phyloP scores from a whole-genome alignment of 2,329 filamentous ascomycete species.

The Aspergillus floridensis region DNA sequence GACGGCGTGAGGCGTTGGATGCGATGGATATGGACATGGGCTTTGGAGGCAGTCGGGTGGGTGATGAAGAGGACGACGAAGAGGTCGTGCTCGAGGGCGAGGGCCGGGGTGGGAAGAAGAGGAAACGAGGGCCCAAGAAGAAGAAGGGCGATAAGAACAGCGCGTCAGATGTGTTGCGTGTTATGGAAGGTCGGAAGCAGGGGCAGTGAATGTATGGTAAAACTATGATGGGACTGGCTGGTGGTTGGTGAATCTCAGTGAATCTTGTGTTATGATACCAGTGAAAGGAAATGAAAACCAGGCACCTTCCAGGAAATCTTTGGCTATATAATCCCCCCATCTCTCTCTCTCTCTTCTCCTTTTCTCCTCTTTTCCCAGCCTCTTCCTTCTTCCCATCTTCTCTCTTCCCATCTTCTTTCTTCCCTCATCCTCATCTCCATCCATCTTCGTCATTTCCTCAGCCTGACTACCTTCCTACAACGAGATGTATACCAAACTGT shows the following conservation, averaged over 20 bases:
- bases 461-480: too few relatives aligned
- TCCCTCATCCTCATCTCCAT: too few relatives aligned
- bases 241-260: too few relatives aligned
- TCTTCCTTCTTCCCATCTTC: too few relatives aligned
- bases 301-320: not conserved
- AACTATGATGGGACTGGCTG: not conserved
- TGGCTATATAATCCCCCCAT: not conserved
- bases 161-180: constrained; percentile 74
- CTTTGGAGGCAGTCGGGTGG: constrained; percentile 83
- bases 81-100: constrained; percentile 57
- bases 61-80: constrained; percentile 81
- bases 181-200: constrained; percentile 65
- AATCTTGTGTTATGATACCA: not conserved
- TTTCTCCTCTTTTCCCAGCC: too few relatives aligned
- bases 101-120: constrained; percentile 35
- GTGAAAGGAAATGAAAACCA: not conserved
- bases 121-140: constrained; percentile 56
- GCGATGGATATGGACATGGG: constrained; percentile 91
- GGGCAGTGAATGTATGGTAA: constrained; percentile 8
- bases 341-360: not conserved
- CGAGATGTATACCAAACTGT: not conserved
- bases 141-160: constrained; percentile 60
- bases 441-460: too few relatives aligned
- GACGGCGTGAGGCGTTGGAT: constrained; percentile 66
- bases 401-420: too few relatives aligned